These are phyloP conservation scores for Physocladia obscura DNA, from an alignment of 192 early-diverging fungal species.

Conservation along the genomic window DNA sequence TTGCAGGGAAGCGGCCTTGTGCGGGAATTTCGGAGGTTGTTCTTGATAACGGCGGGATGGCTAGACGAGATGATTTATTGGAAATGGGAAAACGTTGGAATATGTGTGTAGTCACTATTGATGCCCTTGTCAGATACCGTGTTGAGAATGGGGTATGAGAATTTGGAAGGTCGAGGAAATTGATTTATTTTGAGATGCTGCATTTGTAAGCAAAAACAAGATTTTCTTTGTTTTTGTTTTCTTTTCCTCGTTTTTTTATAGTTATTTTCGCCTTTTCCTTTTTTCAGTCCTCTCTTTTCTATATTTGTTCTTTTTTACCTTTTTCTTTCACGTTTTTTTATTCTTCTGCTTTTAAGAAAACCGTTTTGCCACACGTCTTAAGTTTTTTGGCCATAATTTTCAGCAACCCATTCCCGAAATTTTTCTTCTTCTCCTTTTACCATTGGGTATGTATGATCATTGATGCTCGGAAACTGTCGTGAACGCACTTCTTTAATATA, in stretches of 20 bases:
- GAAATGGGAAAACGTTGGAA: slow-evolving; percentile 81
- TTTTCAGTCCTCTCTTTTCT: too few relatives aligned
- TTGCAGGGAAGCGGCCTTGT: slow-evolving; percentile 78
- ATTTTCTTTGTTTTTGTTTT: too few relatives aligned
- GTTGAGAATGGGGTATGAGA: slow-evolving; percentile 41
- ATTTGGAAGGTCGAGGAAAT: too few relatives aligned
- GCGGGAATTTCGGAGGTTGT: slow-evolving; percentile 94
- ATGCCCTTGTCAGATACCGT: slow-evolving; percentile 79
- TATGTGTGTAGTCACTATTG: slow-evolving; percentile 87
- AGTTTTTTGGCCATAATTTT: too few relatives aligned
- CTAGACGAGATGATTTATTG: slow-evolving; percentile 86
- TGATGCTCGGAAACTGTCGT: slow-evolving; percentile 71
- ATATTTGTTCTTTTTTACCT: too few relatives aligned
- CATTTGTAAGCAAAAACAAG: too few relatives aligned
- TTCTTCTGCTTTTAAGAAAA: too few relatives aligned
- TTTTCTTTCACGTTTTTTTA: too few relatives aligned
- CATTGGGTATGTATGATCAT: slow-evolving; percentile 81
- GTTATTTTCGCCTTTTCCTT: too few relatives aligned
- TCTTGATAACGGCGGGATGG: slow-evolving; percentile 90
- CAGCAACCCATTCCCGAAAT: slow-evolving; percentile 50
- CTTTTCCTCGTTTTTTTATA: too few relatives aligned
- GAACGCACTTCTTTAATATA: slow-evolving; percentile 78
- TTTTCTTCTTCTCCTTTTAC: slow-evolving; percentile 48
- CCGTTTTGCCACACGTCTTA: too few relatives aligned
- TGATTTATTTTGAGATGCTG: too few relatives aligned